Evolutionary conservation across 495 filamentous ascomycete species (phyloP), one percentile per base, ranked within the genome.

Genomic region (Oleoguttula mirabilis): DNA sequence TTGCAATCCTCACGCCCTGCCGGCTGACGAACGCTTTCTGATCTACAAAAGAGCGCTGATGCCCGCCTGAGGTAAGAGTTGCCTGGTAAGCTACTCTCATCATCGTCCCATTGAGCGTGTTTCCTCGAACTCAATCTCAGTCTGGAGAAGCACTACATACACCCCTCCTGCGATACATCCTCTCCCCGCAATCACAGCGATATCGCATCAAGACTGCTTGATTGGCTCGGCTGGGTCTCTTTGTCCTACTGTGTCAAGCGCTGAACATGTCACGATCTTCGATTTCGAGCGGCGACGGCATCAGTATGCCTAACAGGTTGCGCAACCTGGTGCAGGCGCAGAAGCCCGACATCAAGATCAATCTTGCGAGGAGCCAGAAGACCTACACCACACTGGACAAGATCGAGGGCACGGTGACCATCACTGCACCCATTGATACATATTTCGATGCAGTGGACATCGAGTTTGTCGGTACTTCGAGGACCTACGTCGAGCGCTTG

Each of bases 371-470:
- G 17, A n/a, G 30, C 6, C 39, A 41, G 36, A 48, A 45, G 17
- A 65, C 68, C 12, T 80, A 73, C 54, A 77, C 72, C 7, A 78
- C 76, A 1, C 61, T 70, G 39, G 77, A 82, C 47, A 58, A 60
- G 21, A 73, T 82, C 36, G 60, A 73, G 37, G 78, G 80, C 6
- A 66, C 63, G 20, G 76, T 72, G 2, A 60, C 62, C 5, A 66
- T 85, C 47, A 78, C 76, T 21, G 68, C 69, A 1, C 67, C 71
- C 19, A 63, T 69, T 39, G 80, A 88, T 47, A 79, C 74, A 5
- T 66, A 69, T 32, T 95, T 98, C 60, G 84, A 93, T 47, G 66
- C 77, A 17, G 59, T 96, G 36, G 73, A 83, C 42, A 88, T 98
- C 55, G 66, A 80, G 0, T 75, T 98, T 32, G 73, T 88, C 53